Evolutionary conservation across 176 grass and related monocot genomes (phyloP).

Genomic region (Thalia dealbata): DNA sequence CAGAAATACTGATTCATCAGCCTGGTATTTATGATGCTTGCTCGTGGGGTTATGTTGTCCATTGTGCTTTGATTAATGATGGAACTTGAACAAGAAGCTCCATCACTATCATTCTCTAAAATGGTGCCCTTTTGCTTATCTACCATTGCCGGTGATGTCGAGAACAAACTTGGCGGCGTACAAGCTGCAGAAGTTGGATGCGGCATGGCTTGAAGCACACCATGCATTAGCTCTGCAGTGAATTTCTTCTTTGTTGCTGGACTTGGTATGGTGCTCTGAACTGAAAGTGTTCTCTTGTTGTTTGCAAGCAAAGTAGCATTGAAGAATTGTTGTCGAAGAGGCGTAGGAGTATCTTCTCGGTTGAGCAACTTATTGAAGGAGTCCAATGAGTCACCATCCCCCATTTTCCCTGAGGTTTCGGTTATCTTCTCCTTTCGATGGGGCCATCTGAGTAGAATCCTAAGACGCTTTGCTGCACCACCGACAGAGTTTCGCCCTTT

Average conservation of each 20-base stretch:
- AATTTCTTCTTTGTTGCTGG: constrained; percentile 66
- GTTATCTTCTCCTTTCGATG: constrained; percentile 51
- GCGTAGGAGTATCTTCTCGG: constrained; percentile 42
- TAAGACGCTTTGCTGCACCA: constrained; percentile 60
- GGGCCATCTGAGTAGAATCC: constrained; percentile 72
- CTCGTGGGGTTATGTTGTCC: constrained; percentile 16
- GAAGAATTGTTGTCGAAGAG: constrained; percentile 54
- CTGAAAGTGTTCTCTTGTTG: constrained; percentile 55
- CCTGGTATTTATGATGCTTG: constrained; percentile 37
- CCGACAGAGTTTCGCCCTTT: constrained; percentile 54
- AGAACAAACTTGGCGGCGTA: constrained; percentile 10
- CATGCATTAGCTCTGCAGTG: constrained; percentile 51
- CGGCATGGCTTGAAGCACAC: constrained; percentile 81
- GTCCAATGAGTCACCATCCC: constrained; percentile 36
- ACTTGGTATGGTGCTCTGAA: constrained; percentile 43
- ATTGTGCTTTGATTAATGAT: background rate
- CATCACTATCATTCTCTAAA: constrained; percentile 1
- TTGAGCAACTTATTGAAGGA: constrained; percentile 53
- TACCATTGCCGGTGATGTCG: constrained; percentile 29
- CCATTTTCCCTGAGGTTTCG: constrained; percentile 28
- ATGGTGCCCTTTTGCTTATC: constrained; percentile 29
- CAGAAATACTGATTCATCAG: constrained; percentile 65
- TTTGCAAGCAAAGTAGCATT: constrained; percentile 48
- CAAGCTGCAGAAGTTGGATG: constrained; percentile 19
- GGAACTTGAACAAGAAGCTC: constrained; percentile 63